A percentile compares a stretch with the other conserved stretches of the same genome.
Conservation (phyloP, 306 rosid species). For the Datisca glomerata region DNA sequence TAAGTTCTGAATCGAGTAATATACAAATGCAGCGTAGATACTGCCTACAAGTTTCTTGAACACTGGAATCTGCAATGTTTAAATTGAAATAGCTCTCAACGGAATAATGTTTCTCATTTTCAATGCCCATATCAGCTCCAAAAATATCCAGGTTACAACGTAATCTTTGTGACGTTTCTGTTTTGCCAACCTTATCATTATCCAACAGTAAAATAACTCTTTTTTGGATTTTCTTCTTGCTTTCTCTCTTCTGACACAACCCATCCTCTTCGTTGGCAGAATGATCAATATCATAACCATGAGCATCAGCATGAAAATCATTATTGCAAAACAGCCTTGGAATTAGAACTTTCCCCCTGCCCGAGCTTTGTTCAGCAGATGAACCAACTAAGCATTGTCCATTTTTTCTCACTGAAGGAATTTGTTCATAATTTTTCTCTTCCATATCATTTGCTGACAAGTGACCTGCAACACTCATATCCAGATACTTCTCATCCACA, state of each 20-base stretch:
- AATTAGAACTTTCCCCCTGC: constrained; percentile 6
- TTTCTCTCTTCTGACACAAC: constrained; percentile 33
- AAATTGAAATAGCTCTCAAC: constrained; percentile 51
- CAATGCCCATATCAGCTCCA: constrained; percentile 19
- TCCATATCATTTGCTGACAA: constrained; percentile 17
- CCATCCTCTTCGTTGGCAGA: constrained; percentile 25
- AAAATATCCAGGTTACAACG: constrained; percentile 21
- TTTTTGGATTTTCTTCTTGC: constrained; percentile 48
- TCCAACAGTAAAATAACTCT: constrained; percentile 41
- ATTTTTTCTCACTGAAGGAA: constrained; percentile 30
- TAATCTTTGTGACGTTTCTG: constrained; percentile 12
- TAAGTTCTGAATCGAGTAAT: constrained; percentile 38
- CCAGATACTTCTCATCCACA: constrained; percentile 15
- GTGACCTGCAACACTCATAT: constrained; percentile 25
- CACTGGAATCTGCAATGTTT: constrained; percentile 45
- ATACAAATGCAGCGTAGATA: constrained; percentile 43
- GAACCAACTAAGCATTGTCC: constrained; percentile 22
- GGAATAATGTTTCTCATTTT: constrained; percentile 25
- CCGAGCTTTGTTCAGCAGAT: constrained; percentile 22
- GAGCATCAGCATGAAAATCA: constrained; percentile 27
- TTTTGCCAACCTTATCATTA: constrained; percentile 23
- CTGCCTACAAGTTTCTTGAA: constrained; percentile 47
- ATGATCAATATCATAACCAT: constrained; percentile 15
- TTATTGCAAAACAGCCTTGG: constrained; percentile 7
- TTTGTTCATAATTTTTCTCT: constrained; percentile 22